These are phyloP conservation scores for Termitomyces sp. DNA, from an alignment of 768 basidiomycete species.

Conservation along the genomic window DNA sequence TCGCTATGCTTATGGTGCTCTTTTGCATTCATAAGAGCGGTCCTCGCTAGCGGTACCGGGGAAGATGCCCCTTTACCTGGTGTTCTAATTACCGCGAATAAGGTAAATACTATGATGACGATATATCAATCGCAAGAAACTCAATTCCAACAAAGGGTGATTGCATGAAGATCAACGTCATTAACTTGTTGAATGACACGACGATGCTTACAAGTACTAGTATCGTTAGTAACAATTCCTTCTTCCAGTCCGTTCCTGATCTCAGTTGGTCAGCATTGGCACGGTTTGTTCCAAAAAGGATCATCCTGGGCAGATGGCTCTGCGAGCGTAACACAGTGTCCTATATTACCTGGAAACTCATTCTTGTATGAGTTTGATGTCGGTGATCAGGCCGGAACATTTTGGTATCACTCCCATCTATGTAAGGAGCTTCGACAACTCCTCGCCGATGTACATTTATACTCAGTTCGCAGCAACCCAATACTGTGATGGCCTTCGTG, in stretches of 20 bases:
- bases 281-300: background rate
- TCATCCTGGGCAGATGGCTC: background rate
- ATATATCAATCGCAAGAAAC: background rate
- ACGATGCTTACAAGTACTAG: background rate
- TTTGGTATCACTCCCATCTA: constrained; percentile 2
- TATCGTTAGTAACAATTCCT: background rate
- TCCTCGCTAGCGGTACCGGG: background rate
- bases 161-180: background rate
- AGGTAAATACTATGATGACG: background rate
- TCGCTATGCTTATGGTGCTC: background rate
- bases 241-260: background rate
- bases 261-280: background rate
- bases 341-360: background rate
- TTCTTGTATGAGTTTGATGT: background rate
- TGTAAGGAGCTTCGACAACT: background rate
- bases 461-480: background rate
- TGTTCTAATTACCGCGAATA: background rate
- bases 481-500: constrained; percentile 5
- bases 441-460: background rate
- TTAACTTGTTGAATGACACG: background rate
- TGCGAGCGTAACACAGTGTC: background rate
- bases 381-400: background rate
- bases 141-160: background rate
- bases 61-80: background rate
- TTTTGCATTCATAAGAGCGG: background rate